Evolutionary conservation across 2,329 filamentous ascomycete species (phyloP), one percentile per base, ranked within the genome.

Genomic region (Leptosphaerulina australis): DNA sequence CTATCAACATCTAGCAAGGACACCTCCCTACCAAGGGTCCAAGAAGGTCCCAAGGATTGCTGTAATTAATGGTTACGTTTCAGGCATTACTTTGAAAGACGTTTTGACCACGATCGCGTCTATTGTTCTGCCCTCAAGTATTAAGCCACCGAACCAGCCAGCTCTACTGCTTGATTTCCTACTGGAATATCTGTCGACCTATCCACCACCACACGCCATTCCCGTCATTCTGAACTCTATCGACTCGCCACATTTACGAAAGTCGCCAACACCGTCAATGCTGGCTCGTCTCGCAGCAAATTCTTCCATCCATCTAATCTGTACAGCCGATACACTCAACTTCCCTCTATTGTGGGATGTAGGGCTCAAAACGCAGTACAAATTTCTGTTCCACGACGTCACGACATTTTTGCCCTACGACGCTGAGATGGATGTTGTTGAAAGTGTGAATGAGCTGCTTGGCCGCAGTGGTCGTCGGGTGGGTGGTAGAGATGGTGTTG

Each of bases 291-390:
- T 99, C 12, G 88, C 90, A 9, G 79, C 88, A 0, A 88, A 93
- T 62, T 84, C 87, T 1, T 80, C 80, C 29, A 81, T 97, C 55
- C 83, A 81, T 44, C 77, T 97, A 20, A 73, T 95, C 22, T 89
- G 88, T 61, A 95, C 91, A 1, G 88, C 88, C 47, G 93, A 97
- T 74, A 91, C 90, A 7, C 91, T 92, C 5, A 90, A 89, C 63
- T 96, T 96, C 66, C 78, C 90, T 0, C 76, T 97, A 1, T 81
- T 97, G 40, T 99, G 93, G 92, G 91, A 97, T 73, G 87, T 90
- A 44, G 87, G 86, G 45, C 80, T 92, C n/a, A 87, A 89, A 36
- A 87, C 90, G 12, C 84, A 88, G 21, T 90, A 92, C 74, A 88
- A 89, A 70, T 92, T 97, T 61, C 78, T 91, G 21, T 97, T 95